Evolutionary conservation across 2,329 filamentous ascomycete species (phyloP), one percentile per base, ranked within the genome.

Genomic region (Cordyceps cateniannulata): DNA sequence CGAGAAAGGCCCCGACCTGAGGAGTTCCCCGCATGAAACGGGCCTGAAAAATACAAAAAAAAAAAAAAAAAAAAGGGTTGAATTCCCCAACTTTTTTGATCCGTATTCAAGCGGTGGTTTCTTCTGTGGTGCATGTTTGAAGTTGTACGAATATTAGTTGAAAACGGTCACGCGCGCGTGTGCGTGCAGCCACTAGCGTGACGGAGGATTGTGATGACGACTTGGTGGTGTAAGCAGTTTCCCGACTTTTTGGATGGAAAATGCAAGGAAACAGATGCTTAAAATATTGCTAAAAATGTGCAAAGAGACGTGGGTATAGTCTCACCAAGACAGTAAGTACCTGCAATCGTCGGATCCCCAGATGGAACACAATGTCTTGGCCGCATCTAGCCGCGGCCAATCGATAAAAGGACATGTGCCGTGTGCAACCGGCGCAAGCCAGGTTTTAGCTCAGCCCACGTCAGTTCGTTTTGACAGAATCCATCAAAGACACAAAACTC

Each of bases 341-440:
- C 27, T 29, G 27, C 27, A 29, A 29, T 29, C 27, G 27, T 29
- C 27, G 27, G 5, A 29, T 29, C 27, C 27, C 27, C 32, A 35
- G 32, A 35, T 35, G 32, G 8, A 4, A 35, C 32, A 35, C 10
- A 12, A 35, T 35, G 5, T 44, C 57, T 45, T 59, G 18, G 32
- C 57, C 57, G 57, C 27, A 45, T 38, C 48, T 59, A 52, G 48
- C 57, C 48, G 48, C 38, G 8, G 10, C 14, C 57, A 58, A 66
- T 66, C 62, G 63, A 69, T 64, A 65, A 67, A 61, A 12, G 1
- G n/a, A 50, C 63, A 35, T 68, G 61, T 68, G 69, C 69, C 69
- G 69, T 63, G 49, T 61, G 62, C 66, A 71, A 64, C 69, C 69
- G 68, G 64, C 63, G 67, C 61, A 62, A 62, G 53, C 53, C 62